Evolutionary conservation across 148 eudicot genomes (phyloP).

Genomic region (Amaranthus hypochondriacus): DNA sequence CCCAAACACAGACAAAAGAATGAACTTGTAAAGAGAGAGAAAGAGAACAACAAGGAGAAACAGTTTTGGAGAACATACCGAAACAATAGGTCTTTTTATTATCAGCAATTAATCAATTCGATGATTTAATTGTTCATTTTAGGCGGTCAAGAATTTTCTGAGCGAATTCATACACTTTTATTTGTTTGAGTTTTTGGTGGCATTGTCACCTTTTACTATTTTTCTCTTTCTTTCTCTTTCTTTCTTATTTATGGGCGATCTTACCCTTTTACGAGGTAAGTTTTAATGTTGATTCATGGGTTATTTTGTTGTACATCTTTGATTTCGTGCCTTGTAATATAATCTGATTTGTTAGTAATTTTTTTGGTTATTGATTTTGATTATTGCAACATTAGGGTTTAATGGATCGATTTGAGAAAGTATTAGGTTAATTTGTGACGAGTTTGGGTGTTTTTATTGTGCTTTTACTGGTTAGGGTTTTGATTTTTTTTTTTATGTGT

Average conservation of each 20-base stretch:
- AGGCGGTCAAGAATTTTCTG: too few relatives aligned
- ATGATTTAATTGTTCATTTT: too few relatives aligned
- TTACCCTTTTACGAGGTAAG: neutral
- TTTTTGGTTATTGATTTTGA: neutral
- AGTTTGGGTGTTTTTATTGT: neutral
- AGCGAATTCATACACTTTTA: too few relatives aligned
- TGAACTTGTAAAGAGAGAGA: slow-evolving; percentile 2
- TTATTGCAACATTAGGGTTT: neutral
- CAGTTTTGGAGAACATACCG: too few relatives aligned
- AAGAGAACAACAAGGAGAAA: neutral
- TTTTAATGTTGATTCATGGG: neutral
- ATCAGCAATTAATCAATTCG: too few relatives aligned
- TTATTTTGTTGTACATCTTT: neutral
- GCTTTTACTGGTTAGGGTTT: slow-evolving; percentile 10
- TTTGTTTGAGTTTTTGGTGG: neutral
- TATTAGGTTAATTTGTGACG: neutral
- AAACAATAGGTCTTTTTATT: too few relatives aligned
- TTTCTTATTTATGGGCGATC: slow-evolving; percentile 8
- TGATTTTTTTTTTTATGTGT: neutral
- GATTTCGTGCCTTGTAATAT: neutral
- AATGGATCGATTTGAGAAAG: slow-evolving; percentile 3
- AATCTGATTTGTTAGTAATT: neutral
- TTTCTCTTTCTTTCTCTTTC: neutral
- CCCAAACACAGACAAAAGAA: neutral
- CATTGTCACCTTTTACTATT: slow-evolving; percentile 2